These are phyloP conservation scores for Pichia sp. DNA, from an alignment of 1,139 yeast species.

Conservation along the genomic window DNA sequence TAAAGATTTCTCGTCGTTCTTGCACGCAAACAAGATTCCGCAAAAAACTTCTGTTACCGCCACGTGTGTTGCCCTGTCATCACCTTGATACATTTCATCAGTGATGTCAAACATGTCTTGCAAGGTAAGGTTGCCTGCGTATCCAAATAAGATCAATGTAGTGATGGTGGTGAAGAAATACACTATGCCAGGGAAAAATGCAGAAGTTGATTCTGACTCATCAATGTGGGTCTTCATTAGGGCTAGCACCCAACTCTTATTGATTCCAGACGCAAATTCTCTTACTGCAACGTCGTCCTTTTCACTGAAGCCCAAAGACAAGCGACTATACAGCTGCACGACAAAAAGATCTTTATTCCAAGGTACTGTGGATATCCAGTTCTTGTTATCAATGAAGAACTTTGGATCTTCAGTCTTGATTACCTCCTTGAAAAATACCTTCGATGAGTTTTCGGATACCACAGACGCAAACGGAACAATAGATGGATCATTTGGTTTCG, in stretches of 20 bases:
- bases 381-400: constrained; percentile 51
- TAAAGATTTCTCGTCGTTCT: constrained; percentile 25
- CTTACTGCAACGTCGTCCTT: constrained; percentile 36
- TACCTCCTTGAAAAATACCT: constrained; percentile 47
- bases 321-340: constrained; percentile 28
- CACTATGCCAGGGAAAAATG: constrained; percentile 58
- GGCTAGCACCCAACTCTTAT: constrained; percentile 51
- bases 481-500: constrained; percentile 26
- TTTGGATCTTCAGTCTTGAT: constrained; percentile 39
- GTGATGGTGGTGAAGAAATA: constrained; percentile 42
- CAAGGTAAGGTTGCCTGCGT: constrained; percentile 30
- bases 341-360: constrained; percentile 63
- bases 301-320: constrained; percentile 31
- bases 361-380: constrained; percentile 65
- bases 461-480: constrained; percentile 13
- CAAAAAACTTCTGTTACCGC: constrained; percentile 54
- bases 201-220: constrained; percentile 56
- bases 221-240: constrained; percentile 52
- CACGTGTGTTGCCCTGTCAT: constrained; percentile 60
- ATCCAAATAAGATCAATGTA: constrained; percentile 39
- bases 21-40: constrained; percentile 49
- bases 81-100: constrained; percentile 45
- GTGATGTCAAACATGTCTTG: constrained; percentile 47
- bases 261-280: constrained; percentile 40
- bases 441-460: constrained; percentile 30